phyloP scores from a whole-genome alignment of 1,139 yeast species.

The Lodderomyces metapsilosis region DNA sequence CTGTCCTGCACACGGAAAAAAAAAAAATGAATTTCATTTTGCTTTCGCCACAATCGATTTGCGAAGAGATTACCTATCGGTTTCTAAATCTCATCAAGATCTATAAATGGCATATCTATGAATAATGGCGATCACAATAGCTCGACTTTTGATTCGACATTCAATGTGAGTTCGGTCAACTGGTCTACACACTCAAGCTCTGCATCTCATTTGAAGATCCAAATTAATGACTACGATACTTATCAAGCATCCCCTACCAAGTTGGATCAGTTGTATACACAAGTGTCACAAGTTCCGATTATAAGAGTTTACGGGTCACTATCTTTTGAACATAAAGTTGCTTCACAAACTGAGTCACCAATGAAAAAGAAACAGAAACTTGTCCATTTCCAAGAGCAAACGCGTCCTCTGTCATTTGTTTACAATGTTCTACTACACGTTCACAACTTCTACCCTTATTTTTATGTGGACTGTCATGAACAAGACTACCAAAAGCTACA shows the following conservation, averaged over 20 bases:
- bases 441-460: slow-evolving; percentile 82
- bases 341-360: slow-evolving; percentile 5
- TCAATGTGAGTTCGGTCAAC: slow-evolving; percentile 9
- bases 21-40: not conserved
- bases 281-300: slow-evolving; percentile 62
- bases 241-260: slow-evolving; percentile 48
- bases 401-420: slow-evolving; percentile 9
- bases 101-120: not conserved
- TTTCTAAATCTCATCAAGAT: not conserved
- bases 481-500: slow-evolving; percentile 12
- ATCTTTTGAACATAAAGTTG: slow-evolving; percentile 21
- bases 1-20: not conserved
- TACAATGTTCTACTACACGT: slow-evolving; percentile 55
- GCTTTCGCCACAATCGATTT: not conserved
- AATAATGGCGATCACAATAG: slow-evolving; percentile 1
- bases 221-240: slow-evolving; percentile 60
- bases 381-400: not conserved
- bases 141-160: slow-evolving; percentile 1
- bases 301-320: slow-evolving; percentile 74
- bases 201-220: slow-evolving; percentile 26
- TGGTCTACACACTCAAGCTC: slow-evolving; percentile 10
- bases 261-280: slow-evolving; percentile 31
- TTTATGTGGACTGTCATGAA: slow-evolving; percentile 55
- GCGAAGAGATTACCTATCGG: not conserved
- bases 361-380: slow-evolving; percentile 9